Evolutionary conservation across 768 basidiomycete genomes (phyloP), one percentile per base, ranked within the genome.

Genomic region (Rhizopogon sp.): DNA sequence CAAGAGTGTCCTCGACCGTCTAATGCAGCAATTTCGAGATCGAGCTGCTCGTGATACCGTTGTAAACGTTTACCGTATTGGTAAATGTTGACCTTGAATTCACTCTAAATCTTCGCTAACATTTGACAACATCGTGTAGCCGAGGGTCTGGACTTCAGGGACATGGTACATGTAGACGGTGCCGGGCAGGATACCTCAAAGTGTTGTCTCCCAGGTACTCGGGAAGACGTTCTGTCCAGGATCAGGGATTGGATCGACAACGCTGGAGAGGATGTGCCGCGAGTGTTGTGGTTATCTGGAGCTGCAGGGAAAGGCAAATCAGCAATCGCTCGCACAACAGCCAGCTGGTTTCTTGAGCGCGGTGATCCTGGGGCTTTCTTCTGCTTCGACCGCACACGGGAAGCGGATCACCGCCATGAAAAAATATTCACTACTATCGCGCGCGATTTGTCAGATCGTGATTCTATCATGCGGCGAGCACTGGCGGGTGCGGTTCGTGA

Each of bases 231-330:
- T 29, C 53, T 70, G 40, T 58, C 64, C 17, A 58, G 61, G 20
- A 64, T 71, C 31, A 53, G 43, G 39, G 41, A 56, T 20, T 71
- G 68, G 70, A 47, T 57, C 22, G 56, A 60, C 42, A 41, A 57
- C 40, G 45, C 52, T 8, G 29, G 43, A n/a, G 42, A 40, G 10
- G 46, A 58, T 37, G 28, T 44, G 29, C 47, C 52, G 13, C 47
- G 46, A 6, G 46, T 64, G 16, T 63, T 52, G 39, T 67, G 62
- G 63, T 52, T 67, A 13, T 56, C 46, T 45, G 67, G 67, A 14
- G 46, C 40, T 41, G 64, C 63, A 3, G 64, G 64, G n/a, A 52
- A 43, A 16, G 66, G 67, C 8, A 67, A 67, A 53, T 60, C 64
- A 7, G 56, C 55, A 57, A 56, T 3, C 45, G 52, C 58, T 29